phyloP scores from a whole-genome alignment of 1,139 yeast species.

The Candida sojae region DNA sequence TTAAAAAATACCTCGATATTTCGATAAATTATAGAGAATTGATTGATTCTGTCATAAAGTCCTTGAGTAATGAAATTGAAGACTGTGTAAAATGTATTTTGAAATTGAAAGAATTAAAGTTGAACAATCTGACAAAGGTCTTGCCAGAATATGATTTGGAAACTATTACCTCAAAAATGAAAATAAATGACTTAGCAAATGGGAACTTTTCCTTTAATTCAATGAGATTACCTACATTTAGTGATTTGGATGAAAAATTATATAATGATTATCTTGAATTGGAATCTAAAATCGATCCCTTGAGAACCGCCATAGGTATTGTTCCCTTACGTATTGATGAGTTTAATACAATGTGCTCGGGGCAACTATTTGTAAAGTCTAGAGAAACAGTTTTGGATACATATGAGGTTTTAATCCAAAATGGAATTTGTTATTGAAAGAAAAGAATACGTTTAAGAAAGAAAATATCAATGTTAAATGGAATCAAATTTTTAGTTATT shows the following conservation, averaged over 20 bases:
- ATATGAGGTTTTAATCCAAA: conserved; percentile 40
- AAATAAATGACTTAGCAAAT: conserved; percentile 26
- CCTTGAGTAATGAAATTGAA: conserved; percentile 53
- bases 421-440: conserved; percentile 41
- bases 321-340: conserved; percentile 57
- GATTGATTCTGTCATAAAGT: conserved; percentile 49
- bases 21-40: conserved; percentile 63
- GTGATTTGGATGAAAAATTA: conserved; percentile 28
- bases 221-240: conserved; percentile 34
- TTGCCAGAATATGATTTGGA: conserved; percentile 43
- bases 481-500: conserved; percentile 50
- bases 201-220: conserved; percentile 20
- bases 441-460: conserved; percentile 39
- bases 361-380: conserved; percentile 28
- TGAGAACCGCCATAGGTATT: conserved; percentile 60
- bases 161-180: conserved; percentile 41
- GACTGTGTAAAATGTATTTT: conserved; percentile 42
- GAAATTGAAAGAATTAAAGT: conserved; percentile 39
- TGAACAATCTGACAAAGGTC: conserved; percentile 43
- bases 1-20: conserved; percentile 51
- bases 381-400: conserved; percentile 36
- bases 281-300: conserved; percentile 45
- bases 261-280: conserved; percentile 31
- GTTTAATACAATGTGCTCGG: conserved; percentile 32
- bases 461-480: conserved; percentile 57